A percentile compares a stretch with the other conserved stretches of the same genome.
These are phyloP conservation scores for Cyberlindnera meyerae DNA, from an alignment of 805 yeast species.

Conservation along the genomic window DNA sequence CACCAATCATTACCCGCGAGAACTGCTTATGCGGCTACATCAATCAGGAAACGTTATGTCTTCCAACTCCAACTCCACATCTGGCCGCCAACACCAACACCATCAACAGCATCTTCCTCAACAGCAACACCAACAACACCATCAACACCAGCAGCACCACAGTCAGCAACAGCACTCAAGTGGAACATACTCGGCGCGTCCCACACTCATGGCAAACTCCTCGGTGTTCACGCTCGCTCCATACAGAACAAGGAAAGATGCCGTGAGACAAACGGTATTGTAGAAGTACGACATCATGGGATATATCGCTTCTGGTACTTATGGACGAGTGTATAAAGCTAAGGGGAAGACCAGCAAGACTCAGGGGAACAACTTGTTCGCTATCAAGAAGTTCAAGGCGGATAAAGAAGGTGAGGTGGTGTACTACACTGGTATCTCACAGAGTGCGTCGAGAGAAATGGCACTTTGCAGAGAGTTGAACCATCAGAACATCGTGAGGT, in stretches of 20 bases:
- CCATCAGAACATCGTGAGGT: constrained; percentile 72
- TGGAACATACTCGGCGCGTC: constrained; percentile 24
- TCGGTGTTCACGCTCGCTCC: constrained; percentile 53
- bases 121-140: background rate
- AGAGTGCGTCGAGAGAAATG: constrained; percentile 95
- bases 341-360: constrained; percentile 31
- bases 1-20: constrained; percentile 22
- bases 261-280: constrained; percentile 65
- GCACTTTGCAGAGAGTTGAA: constrained; percentile 83
- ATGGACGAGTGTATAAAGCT: constrained; percentile 93
- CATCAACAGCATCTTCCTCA: constrained; percentile 1
- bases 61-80: background rate
- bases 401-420: constrained; percentile 87
- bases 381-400: constrained; percentile 92
- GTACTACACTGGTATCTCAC: constrained; percentile 93
- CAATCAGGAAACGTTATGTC: too few species aligned
- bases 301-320: constrained; percentile 97
- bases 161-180: constrained; percentile 10
- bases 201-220: constrained; percentile 50
- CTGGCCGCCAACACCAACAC: background rate
- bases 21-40: constrained; percentile 18
- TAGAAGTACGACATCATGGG: constrained; percentile 85
- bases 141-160: constrained; percentile 3
- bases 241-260: constrained; percentile 60
- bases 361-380: constrained; percentile 33